Percentiles rank a stretch among this genome's conserved stretches.
phyloP scores from a whole-genome alignment of 352 stramenopile species.

The Thraustotheca clavata region DNA sequence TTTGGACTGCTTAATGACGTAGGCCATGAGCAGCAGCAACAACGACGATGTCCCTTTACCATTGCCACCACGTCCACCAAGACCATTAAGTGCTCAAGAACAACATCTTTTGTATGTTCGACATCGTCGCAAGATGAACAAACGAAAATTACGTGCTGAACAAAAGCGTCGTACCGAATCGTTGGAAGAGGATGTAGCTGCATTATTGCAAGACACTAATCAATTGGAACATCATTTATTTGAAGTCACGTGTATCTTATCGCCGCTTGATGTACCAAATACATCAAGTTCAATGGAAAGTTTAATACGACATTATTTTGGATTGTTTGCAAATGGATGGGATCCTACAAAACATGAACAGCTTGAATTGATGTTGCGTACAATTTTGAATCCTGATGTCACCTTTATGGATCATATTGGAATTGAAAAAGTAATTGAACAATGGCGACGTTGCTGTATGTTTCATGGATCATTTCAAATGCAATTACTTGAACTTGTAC shows the following conservation, averaged over 20 bases:
- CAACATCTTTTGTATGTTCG: slow-evolving; percentile 3
- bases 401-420: neutral
- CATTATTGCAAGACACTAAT: neutral
- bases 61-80: neutral
- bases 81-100: neutral
- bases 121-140: slow-evolving; percentile 19
- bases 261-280: neutral
- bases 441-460: slow-evolving; percentile 1
- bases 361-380: neutral
- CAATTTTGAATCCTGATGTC: neutral
- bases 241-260: neutral
- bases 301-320: slow-evolving; percentile 1
- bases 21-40: neutral
- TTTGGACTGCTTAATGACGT: slow-evolving; percentile 3
- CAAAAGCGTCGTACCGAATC: neutral
- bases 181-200: neutral
- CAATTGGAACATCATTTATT: slow-evolving; percentile 3
- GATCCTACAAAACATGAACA: neutral
- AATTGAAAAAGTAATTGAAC: neutral
- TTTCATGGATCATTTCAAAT: slow-evolving; percentile 1
- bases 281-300: neutral
- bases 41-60: no score
- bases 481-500: neutral
- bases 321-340: neutral
- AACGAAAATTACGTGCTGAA: slow-evolving; percentile 1